phyloP scores from a whole-genome alignment of 2,329 filamentous ascomycete species.

The Chaetothyriales sp. region DNA sequence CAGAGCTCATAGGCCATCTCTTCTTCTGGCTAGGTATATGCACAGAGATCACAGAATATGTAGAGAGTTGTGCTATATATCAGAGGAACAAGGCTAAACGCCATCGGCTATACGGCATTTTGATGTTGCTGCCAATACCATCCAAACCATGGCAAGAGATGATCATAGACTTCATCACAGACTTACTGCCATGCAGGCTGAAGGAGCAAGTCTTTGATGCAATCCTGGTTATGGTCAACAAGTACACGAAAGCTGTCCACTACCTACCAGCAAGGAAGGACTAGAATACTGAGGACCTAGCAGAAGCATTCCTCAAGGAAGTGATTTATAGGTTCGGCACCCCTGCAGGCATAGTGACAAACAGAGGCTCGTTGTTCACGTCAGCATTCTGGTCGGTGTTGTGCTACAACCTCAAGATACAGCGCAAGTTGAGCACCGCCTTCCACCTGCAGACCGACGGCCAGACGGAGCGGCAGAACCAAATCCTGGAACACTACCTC shows the following conservation, averaged over 20 bases:
- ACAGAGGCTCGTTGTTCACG: constrained; percentile 4
- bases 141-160: constrained; percentile 2
- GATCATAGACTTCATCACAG: constrained; percentile 5
- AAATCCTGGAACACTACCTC: constrained; percentile 6
- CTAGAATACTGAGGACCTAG: constrained; percentile 2
- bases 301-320: constrained; percentile 4
- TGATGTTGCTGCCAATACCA: not conserved
- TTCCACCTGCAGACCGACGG: no score
- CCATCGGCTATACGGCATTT: constrained; percentile 2
- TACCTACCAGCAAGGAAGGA: constrained; percentile 5
- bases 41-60: constrained; percentile 3
- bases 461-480: constrained; percentile 5
- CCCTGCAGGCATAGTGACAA: constrained; percentile 1
- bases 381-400: constrained; percentile 3
- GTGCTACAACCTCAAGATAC: constrained; percentile 1
- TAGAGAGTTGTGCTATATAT: constrained; percentile 4
- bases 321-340: constrained; percentile 4
- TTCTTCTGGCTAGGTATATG: constrained; percentile 3
- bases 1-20: constrained; percentile 1
- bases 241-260: constrained; percentile 2
- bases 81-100: constrained; percentile 1
- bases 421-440: constrained; percentile 2
- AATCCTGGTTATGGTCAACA: constrained; percentile 5
- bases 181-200: not conserved
- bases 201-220: constrained; percentile 1